phyloP scores from a whole-genome alignment of 2,329 filamentous ascomycete species.

The Cordyceps fumosorosea region DNA sequence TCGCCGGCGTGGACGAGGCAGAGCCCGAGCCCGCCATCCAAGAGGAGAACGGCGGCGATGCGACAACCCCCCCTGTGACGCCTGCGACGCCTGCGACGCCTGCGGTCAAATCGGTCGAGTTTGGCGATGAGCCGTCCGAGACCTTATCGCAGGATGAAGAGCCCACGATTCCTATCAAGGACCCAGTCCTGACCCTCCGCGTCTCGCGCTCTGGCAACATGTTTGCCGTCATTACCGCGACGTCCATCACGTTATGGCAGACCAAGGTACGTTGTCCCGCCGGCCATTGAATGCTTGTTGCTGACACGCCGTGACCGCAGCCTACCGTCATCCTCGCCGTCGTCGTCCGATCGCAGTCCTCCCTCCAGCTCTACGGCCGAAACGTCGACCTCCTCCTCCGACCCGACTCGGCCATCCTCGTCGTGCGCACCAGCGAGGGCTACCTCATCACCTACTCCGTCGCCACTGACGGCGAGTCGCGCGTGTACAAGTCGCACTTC shows the following conservation, averaged over 20 bases:
- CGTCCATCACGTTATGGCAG: constrained; percentile 92
- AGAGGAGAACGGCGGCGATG: constrained; percentile 9
- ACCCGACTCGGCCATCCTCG: constrained; percentile 86
- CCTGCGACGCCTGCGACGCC: constrained; percentile 50
- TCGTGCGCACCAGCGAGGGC: constrained; percentile 77
- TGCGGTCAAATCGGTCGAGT: constrained; percentile 52
- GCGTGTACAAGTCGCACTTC: constrained; percentile 81
- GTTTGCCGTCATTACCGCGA: constrained; percentile 81
- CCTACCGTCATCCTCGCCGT: constrained; percentile 84
- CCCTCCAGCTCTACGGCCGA: constrained; percentile 73
- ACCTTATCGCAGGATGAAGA: constrained; percentile 20
- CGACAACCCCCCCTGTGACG: constrained; percentile 30
- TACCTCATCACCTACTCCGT: constrained; percentile 94
- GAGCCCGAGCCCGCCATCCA: constrained; percentile 26
- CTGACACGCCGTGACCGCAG: constrained; percentile 38
- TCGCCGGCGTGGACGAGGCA: constrained; percentile 28
- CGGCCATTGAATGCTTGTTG: background rate
- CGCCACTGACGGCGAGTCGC: constrained; percentile 72
- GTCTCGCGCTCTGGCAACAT: constrained; percentile 72
- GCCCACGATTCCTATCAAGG: constrained; percentile 40
- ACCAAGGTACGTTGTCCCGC: constrained; percentile 59
- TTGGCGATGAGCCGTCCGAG: constrained; percentile 31
- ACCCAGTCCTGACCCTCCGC: constrained; percentile 66
- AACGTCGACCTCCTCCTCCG: constrained; percentile 81
- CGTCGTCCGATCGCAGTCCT: constrained; percentile 73